Percentiles rank a stretch among this genome's conserved stretches.
These are phyloP conservation scores for Cajanus cajan DNA, from an alignment of 306 rosid species.

Conservation along the genomic window DNA sequence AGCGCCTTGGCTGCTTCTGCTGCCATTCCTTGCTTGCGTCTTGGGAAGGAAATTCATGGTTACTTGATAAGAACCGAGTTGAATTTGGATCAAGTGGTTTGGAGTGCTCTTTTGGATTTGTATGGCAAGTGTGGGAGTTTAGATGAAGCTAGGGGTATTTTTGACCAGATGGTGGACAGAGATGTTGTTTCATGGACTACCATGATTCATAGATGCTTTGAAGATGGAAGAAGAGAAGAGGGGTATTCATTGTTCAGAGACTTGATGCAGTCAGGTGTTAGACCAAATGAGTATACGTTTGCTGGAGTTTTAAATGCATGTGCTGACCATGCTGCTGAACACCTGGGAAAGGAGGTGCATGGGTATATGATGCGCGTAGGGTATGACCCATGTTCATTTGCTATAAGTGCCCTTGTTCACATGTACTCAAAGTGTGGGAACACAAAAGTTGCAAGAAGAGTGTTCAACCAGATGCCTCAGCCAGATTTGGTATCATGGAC, in stretches of 20 bases:
- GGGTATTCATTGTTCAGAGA: not conserved
- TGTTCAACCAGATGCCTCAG: not conserved
- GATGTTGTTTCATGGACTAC: slow-evolving; percentile 16
- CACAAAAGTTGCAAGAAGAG: not conserved
- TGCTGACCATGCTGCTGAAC: not conserved
- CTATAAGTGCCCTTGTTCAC: slow-evolving; percentile 1
- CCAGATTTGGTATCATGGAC: slow-evolving; percentile 8
- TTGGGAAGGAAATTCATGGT: not conserved
- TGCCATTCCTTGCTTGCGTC: slow-evolving; percentile 5
- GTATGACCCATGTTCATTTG: not conserved
- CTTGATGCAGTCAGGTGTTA: not conserved
- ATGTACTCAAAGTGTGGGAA: slow-evolving; percentile 1
- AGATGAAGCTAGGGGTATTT: slow-evolving; percentile 1
- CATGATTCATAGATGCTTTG: slow-evolving; percentile 5
- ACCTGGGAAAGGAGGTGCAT: slow-evolving; percentile 5
- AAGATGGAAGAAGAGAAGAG: not conserved
- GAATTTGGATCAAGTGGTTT: slow-evolving; percentile 1
- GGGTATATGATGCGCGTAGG: not conserved
- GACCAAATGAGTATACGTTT: slow-evolving; percentile 1
- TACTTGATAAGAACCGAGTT: not conserved
- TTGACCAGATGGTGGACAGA: not conserved
- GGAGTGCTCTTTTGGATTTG: slow-evolving; percentile 8
- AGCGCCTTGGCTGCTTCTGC: slow-evolving; percentile 1
- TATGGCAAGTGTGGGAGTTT: slow-evolving; percentile 15
- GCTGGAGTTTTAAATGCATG: not conserved